Conservation (phyloP, 2,329 filamentous ascomycete genomes). For the Sporothrix globosa region DNA sequence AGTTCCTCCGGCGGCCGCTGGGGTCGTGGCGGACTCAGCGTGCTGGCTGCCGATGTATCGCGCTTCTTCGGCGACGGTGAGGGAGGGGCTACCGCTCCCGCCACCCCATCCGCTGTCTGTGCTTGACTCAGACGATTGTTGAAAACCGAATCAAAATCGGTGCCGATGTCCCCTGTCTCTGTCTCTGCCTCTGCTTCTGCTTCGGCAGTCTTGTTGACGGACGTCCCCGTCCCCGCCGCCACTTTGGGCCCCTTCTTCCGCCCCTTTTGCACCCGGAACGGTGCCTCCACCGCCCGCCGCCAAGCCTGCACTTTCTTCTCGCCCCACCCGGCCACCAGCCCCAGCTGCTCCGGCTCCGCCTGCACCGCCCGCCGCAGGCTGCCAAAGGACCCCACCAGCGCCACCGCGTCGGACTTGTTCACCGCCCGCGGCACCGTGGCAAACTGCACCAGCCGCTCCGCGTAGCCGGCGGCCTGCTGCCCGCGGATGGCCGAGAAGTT, state of each 20-base stretch:
- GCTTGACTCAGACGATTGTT: constrained; percentile 1
- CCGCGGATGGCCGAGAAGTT: constrained; percentile 77
- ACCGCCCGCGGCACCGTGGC: constrained; percentile 86
- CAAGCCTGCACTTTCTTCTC: constrained; percentile 91
- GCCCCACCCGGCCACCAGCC: constrained; percentile 87
- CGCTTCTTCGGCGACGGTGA: constrained; percentile 40
- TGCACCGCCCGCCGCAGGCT: constrained; percentile 86
- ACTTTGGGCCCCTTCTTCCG: constrained; percentile 45
- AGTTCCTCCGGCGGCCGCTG: constrained; percentile 48
- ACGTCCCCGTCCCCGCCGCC: constrained; percentile 36
- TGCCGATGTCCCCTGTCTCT: neutral
- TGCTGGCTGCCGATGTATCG: constrained; percentile 20
- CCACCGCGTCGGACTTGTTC: constrained; percentile 93
- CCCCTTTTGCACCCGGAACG: constrained; percentile 77
- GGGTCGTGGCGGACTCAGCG: constrained; percentile 29
- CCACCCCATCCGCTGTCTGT: neutral
- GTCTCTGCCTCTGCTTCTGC: too few relatives aligned
- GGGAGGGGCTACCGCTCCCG: neutral
- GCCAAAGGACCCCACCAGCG: constrained; percentile 88
- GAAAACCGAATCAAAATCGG: constrained; percentile 30
- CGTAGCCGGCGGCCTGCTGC: constrained; percentile 79
- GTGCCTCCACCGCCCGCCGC: constrained; percentile 79
- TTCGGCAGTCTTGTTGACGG: too few relatives aligned
- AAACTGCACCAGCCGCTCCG: constrained; percentile 87
- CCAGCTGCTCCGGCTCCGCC: constrained; percentile 81